These are phyloP conservation scores for Fraxinus floribunda DNA, from an alignment of 305 asterid genomes.

Conservation along the genomic window DNA sequence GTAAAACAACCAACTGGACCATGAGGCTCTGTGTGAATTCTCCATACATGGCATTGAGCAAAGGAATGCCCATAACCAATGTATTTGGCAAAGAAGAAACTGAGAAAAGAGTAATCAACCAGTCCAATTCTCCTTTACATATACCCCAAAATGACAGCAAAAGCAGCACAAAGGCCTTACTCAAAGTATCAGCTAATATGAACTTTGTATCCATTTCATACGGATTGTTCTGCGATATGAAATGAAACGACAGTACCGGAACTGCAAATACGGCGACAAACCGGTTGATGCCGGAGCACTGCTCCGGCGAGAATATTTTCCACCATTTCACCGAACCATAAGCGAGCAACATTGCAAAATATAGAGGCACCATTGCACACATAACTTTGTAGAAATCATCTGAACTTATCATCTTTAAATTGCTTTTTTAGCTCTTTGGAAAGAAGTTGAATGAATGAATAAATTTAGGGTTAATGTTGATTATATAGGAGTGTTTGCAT, in stretches of 20 bases:
- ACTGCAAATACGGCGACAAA: conserved; percentile 68
- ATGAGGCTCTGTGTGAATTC: conserved; percentile 58
- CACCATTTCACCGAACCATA: conserved; percentile 68
- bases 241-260: conserved; percentile 71
- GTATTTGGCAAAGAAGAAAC: conserved; percentile 75
- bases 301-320: conserved; percentile 68
- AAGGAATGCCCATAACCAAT: conserved; percentile 71
- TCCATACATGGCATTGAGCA: conserved; percentile 76
- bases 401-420: conserved; percentile 40
- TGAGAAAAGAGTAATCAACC: conserved; percentile 69
- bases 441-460: not conserved
- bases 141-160: conserved; percentile 43
- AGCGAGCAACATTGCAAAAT: conserved; percentile 66
- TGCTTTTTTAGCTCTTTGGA: not conserved
- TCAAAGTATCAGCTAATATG: conserved; percentile 58
- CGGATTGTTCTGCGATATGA: conserved; percentile 72
- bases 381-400: conserved; percentile 63
- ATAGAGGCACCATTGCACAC: conserved; percentile 72
- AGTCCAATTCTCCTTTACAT: conserved; percentile 39
- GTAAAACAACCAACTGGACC: conserved; percentile 73
- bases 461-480: not conserved
- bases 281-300: conserved; percentile 73
- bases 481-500: not conserved
- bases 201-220: conserved; percentile 60
- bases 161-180: conserved; percentile 41